Base-by-base conservation (phyloP, 1,284 basidiomycete genomes). In the Fomitiporia mediterranea region DNA sequence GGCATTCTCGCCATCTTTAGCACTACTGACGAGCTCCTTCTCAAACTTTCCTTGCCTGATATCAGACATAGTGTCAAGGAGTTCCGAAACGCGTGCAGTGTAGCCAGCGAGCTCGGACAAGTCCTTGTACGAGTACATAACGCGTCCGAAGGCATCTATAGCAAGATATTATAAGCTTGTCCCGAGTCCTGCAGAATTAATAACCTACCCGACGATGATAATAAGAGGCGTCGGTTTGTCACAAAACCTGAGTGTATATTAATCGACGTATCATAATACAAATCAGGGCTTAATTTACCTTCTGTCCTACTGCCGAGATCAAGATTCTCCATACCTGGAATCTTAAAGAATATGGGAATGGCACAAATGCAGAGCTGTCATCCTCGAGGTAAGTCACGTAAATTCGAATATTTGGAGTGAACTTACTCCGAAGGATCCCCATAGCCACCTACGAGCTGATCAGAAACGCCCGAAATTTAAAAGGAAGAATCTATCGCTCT, bases 121-220 rank as follows among this genome's bases (percentile, higher is more conserved):
- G 69, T 98, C 94, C 77, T 91, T 98, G 77, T 98, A 98, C 11
- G 91, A 94, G 70, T 96, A 97, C 93, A 98, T 96, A 6, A 89
- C 79, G 21, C 88, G 82, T 47, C 87, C 87, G 61, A 90, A 84
- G 2, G 87, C 88, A 72, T 90, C 87, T 86, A 55, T 21, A 23
- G 19, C 44, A 51, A 19, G 49, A 17, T 35, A 23, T 6, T 19
- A 47, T 21, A 55, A 17, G 23, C 25, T 21, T 27, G 13, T 21
- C 27, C 19, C 5, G 32, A 35, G 7, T 30, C 15, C 27, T 43
- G 17, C 23, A 37, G 51, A 13, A 19, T 39, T 38, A 38, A 28
- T 28, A 35, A 57, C 65, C 47, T 62, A 83, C 85, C 85, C 55
- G 86, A 89, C 7, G 86, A 80, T 27, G 87, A 89, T n/a, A 99